Conservation (phyloP, 106 monocot species). For the Iris macrosiphon region DNA sequence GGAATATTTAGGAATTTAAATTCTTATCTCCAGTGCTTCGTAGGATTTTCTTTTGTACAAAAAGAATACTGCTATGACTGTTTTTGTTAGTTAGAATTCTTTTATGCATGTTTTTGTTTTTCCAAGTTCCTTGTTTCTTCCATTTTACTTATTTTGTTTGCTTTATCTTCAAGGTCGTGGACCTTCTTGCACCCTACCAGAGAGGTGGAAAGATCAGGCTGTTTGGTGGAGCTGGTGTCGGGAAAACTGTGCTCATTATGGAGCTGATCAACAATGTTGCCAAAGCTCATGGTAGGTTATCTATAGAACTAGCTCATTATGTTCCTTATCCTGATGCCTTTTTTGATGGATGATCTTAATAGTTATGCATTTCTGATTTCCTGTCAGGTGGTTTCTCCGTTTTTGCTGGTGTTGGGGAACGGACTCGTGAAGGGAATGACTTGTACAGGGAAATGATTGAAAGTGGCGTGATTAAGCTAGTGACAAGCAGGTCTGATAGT, state of each 20-base stretch:
- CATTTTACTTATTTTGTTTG: too few relatives aligned
- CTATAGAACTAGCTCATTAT: too few relatives aligned
- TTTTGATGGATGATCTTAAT: too few relatives aligned
- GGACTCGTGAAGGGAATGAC: constrained; percentile 78
- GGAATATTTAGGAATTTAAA: too few relatives aligned
- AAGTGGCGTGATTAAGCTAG: constrained; percentile 73
- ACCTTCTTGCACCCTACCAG: constrained; percentile 73
- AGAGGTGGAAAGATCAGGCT: constrained; percentile 71
- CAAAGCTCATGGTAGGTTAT: constrained; percentile 67
- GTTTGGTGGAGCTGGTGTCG: constrained; percentile 75
- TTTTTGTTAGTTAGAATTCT: too few relatives aligned
- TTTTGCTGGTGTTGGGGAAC: constrained; percentile 77
- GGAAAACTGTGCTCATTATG: constrained; percentile 74
- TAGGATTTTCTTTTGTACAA: too few relatives aligned
- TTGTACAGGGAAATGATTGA: constrained; percentile 77
- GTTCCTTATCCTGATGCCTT: too few relatives aligned
- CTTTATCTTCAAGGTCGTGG: constrained; percentile 57
- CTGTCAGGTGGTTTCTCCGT: constrained; percentile 72
- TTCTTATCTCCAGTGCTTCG: too few relatives aligned
- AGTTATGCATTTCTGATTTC: too few relatives aligned
- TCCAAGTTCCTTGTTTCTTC: too few relatives aligned
- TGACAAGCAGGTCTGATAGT: constrained; percentile 43
- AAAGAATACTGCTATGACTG: too few relatives aligned
- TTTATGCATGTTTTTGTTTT: too few relatives aligned
- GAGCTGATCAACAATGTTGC: constrained; percentile 76